A percentile compares a stretch with the other conserved stretches of the same genome.
Evolutionary conservation across 1,139 yeast species (phyloP).

Genomic region (Magnusiomyces starmeri): DNA sequence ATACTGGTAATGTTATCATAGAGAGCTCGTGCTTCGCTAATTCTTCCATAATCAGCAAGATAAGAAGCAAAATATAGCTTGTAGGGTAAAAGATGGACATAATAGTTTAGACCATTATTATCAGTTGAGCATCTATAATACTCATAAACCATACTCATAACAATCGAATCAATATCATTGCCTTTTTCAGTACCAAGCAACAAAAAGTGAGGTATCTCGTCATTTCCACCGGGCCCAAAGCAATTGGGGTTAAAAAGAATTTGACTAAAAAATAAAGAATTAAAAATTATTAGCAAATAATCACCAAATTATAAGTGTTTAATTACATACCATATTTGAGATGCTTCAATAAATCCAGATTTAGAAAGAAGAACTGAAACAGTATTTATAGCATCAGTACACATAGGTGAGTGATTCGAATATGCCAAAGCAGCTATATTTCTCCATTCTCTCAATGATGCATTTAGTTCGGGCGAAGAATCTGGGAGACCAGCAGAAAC

Average conservation of each 20-base stretch:
- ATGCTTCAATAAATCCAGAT: slow-evolving; percentile 30
- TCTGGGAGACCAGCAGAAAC: slow-evolving; percentile 9
- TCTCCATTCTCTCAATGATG: slow-evolving; percentile 31
- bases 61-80: slow-evolving; percentile 57
- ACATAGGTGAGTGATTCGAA: slow-evolving; percentile 30
- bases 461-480: slow-evolving; percentile 10
- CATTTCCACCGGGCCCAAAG: slow-evolving; percentile 14
- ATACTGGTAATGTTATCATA: slow-evolving; percentile 45
- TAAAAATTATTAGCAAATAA: background rate
- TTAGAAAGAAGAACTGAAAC: slow-evolving; percentile 31
- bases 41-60: slow-evolving; percentile 56
- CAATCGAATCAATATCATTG: slow-evolving; percentile 38
- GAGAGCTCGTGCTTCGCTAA: slow-evolving; percentile 51
- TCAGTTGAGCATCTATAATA: slow-evolving; percentile 31
- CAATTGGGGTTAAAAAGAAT: slow-evolving; percentile 38
- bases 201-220: background rate
- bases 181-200: slow-evolving; percentile 18
- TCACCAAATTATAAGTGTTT: background rate
- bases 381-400: slow-evolving; percentile 29
- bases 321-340: slow-evolving; percentile 28
- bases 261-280: slow-evolving; percentile 28
- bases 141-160: slow-evolving; percentile 71
- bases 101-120: slow-evolving; percentile 31
- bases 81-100: slow-evolving; percentile 49
- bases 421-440: slow-evolving; percentile 30